phyloP scores from a whole-genome alignment of 2,329 filamentous ascomycete species.

The Huntiella bhutanensis region DNA sequence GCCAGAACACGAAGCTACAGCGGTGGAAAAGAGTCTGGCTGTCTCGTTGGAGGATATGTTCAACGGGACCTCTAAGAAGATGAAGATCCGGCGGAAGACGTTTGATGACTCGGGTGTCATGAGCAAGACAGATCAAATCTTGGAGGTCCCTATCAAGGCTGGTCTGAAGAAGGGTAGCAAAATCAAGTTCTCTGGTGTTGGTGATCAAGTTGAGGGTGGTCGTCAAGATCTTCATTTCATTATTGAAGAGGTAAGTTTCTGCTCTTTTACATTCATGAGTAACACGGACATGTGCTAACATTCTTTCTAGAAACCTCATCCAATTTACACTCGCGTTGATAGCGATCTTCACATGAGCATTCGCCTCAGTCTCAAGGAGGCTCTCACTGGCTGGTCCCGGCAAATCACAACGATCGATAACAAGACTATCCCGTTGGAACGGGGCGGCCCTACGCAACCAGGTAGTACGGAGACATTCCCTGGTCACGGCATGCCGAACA shows the following conservation, averaged over 20 bases:
- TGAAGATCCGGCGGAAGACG: constrained; percentile 94
- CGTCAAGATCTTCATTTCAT: constrained; percentile 93
- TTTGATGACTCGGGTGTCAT: constrained; percentile 77
- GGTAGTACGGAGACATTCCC: constrained; percentile 69
- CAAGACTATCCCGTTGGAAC: constrained; percentile 62
- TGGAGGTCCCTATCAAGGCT: constrained; percentile 89
- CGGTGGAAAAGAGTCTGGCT: constrained; percentile 67
- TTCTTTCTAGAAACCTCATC: constrained; percentile 57
- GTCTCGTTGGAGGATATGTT: constrained; percentile 78
- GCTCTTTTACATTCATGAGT: neutral
- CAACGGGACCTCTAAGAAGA: constrained; percentile 78
- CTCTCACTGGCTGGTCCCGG: constrained; percentile 79
- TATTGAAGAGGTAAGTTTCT: constrained; percentile 60
- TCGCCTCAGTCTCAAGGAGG: constrained; percentile 77
- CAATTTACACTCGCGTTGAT: constrained; percentile 67
- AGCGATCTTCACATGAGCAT: constrained; percentile 69
- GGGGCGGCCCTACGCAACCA: constrained; percentile 68
- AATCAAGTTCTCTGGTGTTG: constrained; percentile 96
- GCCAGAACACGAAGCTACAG: constrained; percentile 60
- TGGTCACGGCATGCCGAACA: constrained; percentile 78
- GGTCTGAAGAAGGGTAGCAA: constrained; percentile 94
- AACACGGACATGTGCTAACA: constrained; percentile 22
- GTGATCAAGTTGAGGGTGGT: constrained; percentile 89
- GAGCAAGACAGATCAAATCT: constrained; percentile 68
- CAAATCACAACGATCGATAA: constrained; percentile 90